These are phyloP conservation scores for Xylariaceae sp. DNA, from an alignment of 2,329 filamentous ascomycete genomes.

Conservation along the genomic window DNA sequence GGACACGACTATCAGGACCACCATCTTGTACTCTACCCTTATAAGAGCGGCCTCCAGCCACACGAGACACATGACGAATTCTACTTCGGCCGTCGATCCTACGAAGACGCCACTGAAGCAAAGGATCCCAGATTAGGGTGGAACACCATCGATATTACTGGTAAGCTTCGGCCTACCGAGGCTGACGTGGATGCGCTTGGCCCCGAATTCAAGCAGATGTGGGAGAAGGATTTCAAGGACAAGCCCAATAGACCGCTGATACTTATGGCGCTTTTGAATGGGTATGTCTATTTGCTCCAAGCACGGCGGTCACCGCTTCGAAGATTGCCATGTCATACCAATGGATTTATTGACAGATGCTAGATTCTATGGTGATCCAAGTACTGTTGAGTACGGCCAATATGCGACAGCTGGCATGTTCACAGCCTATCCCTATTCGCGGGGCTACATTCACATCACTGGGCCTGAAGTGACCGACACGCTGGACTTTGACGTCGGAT, in stretches of 20 bases:
- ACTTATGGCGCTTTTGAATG: conserved; percentile 5
- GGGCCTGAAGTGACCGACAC: conserved; percentile 8
- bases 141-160: not conserved
- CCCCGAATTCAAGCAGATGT: conserved; percentile 14
- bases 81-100: not conserved
- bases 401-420: conserved; percentile 48
- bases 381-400: conserved; percentile 22
- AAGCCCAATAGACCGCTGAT: conserved; percentile 13
- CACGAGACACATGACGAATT: not conserved
- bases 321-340: not conserved
- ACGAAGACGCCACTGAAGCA: not conserved
- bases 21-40: conserved; percentile 44
- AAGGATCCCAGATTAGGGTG: not conserved
- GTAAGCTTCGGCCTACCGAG: not conserved
- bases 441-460: conserved; percentile 55
- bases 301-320: not conserved
- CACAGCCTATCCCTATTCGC: conserved; percentile 53
- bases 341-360: not conserved
- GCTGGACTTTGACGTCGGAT: conserved; percentile 2
- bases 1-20: conserved; percentile 46
- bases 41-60: conserved; percentile 24
- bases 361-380: conserved; percentile 4
- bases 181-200: conserved; percentile 16
- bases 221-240: conserved; percentile 16
- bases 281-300: not conserved